Percentiles rank a stretch among this genome's conserved stretches.
These are phyloP conservation scores for Lachancea fermentati DNA, from an alignment of 805 yeast genomes.

Conservation along the genomic window DNA sequence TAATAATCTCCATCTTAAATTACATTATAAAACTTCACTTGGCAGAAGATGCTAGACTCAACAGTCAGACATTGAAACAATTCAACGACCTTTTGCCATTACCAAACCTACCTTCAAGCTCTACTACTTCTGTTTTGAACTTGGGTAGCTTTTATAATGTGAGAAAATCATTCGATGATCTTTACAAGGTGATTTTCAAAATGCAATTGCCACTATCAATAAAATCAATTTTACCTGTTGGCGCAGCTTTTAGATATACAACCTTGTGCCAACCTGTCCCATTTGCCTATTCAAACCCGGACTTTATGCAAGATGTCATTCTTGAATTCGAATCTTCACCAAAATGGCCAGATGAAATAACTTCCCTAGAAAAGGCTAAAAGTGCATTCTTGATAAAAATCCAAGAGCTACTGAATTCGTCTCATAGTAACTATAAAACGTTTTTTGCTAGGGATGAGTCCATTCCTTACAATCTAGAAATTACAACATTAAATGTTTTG, in stretches of 20 bases:
- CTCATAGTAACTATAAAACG: constrained; percentile 50
- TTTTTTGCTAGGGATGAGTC: constrained; percentile 61
- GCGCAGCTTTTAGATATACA: constrained; percentile 69
- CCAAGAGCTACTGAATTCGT: constrained; percentile 38
- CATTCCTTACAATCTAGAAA: constrained; percentile 58
- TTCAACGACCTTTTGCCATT: constrained; percentile 52
- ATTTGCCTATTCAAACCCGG: constrained; percentile 66
- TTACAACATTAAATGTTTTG: constrained; percentile 55
- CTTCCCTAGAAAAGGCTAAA: constrained; percentile 82
- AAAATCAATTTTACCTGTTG: constrained; percentile 66
- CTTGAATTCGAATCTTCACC: constrained; percentile 83
- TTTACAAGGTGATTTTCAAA: constrained; percentile 46
- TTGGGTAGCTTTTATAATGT: constrained; percentile 38
- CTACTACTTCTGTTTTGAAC: constrained; percentile 46
- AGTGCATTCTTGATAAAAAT: constrained; percentile 81
- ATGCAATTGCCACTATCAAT: constrained; percentile 65
- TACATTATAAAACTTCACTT: constrained; percentile 64
- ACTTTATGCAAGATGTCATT: constrained; percentile 73
- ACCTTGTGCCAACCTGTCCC: constrained; percentile 79
- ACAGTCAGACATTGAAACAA: constrained; percentile 33
- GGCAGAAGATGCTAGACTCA: constrained; percentile 33
- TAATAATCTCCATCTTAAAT: constrained; percentile 58
- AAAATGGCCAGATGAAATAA: constrained; percentile 94
- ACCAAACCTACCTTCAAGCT: constrained; percentile 54
- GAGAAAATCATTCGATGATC: constrained; percentile 50